phyloP scores from a whole-genome alignment of 1,284 basidiomycete genomes.

The Trichosporon sp. region DNA sequence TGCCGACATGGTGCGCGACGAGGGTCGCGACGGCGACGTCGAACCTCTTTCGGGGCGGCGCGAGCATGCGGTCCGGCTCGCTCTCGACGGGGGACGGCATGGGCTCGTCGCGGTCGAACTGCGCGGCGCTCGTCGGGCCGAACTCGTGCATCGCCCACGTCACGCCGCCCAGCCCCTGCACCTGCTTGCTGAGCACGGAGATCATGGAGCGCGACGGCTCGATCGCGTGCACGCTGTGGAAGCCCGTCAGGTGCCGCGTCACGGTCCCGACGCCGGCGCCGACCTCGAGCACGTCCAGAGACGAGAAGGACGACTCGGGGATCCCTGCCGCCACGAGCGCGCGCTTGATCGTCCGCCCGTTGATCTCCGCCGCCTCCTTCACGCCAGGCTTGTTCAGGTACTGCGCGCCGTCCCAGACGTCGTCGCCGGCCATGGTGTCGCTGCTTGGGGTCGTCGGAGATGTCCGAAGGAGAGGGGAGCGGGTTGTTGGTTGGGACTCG shows the following conservation, averaged over 20 bases:
- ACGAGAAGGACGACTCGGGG: not conserved
- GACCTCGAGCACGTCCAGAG: conserved; percentile 33
- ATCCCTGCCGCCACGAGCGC: conserved; percentile 23
- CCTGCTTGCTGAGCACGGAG: conserved; percentile 15
- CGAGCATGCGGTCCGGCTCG: conserved; percentile 16
- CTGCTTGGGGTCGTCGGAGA: not conserved
- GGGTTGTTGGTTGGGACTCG: not conserved
- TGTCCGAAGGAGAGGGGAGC: not conserved
- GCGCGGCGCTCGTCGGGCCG: conserved; percentile 11
- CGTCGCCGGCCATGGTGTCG: conserved; percentile 10
- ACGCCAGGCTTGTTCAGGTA: conserved; percentile 31
- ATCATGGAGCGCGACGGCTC: conserved; percentile 39
- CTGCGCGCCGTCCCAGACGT: conserved; percentile 34
- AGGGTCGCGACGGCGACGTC: conserved; percentile 34
- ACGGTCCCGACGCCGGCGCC: conserved; percentile 40
- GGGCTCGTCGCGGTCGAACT: conserved; percentile 14
- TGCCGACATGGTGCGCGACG: conserved; percentile 41
- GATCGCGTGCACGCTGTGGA: conserved; percentile 33
- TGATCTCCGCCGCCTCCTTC: conserved; percentile 13
- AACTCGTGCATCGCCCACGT: conserved; percentile 26
- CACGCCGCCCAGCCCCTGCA: conserved; percentile 5
- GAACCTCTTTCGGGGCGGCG: conserved; percentile 25
- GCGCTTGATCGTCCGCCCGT: conserved; percentile 16
- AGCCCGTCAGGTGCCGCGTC: conserved; percentile 27
- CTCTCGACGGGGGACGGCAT: conserved; percentile 20